Evolutionary conservation across 192 early-diverging fungal species (phyloP), one percentile per base, ranked within the genome.

Genomic region (Gaertneriomyces sp.): DNA sequence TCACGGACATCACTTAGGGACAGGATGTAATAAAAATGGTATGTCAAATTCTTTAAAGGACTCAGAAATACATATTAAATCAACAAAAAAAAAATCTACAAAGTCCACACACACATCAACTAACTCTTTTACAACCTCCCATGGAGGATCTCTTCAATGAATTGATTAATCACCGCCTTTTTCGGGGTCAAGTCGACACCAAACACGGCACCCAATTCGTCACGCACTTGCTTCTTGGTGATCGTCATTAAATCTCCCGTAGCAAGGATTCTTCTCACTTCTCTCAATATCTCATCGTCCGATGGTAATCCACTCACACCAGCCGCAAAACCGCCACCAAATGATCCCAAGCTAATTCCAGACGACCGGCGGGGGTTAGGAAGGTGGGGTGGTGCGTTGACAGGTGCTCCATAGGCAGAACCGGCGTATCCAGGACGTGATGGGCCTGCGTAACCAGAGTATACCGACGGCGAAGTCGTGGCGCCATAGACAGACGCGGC

Each of bases 181-280:
- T 86, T 79, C 16, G 80, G 72, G 40, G 81, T 88, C 81, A 95
- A 78, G 56, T 99, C 96, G 46, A 90, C 77, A 14, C 88, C 88
- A 78, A 96, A 94, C 57, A 81, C 70, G 10, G 72, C 73, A 60
- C 88, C 84, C 51, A 99, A 72, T 72, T 93, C 84, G 65, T 95
- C 90, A 52, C 96, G 91, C n/a, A 97, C 93, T 61, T 83, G 79
- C 77, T 98, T 98, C 84, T 99, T 98, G 47, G 97, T 99, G 53
- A 99, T 89, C n/a, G 89, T 91, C 95, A 96, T 97, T 59, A 99
- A 74, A 66, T 99, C 90, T 7, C 92, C 92, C 0, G 89, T 90
- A 11, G 86, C 73, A 19, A 99, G 82, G 40, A 96, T 72, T 16
- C 70, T 54, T 19, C 77, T 53, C 58, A 91, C 65, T 71, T 79